phyloP scores from a whole-genome alignment of 345 rosid genomes.

The Citrus maxima region DNA sequence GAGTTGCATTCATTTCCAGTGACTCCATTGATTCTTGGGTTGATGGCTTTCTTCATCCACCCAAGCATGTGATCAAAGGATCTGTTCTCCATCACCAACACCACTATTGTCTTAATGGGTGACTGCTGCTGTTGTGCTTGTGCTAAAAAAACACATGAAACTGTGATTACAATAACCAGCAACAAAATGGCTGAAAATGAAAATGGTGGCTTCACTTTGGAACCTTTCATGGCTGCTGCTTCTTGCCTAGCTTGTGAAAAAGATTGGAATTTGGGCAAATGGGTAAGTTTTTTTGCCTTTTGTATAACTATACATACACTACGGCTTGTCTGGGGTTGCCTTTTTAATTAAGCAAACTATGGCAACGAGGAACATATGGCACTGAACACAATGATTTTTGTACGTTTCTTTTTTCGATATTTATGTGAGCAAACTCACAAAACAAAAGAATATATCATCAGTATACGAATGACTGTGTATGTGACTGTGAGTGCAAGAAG shows the following conservation, averaged over 20 bases:
- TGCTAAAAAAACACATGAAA: constrained; percentile 22
- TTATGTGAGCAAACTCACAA: background rate
- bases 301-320: background rate
- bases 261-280: background rate
- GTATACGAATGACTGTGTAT: no score
- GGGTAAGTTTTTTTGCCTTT: constrained; percentile 4
- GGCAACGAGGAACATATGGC: background rate
- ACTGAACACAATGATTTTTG: background rate
- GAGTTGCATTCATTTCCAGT: constrained; percentile 90
- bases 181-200: constrained; percentile 35
- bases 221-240: constrained; percentile 25
- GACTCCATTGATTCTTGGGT: constrained; percentile 77
- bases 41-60: constrained; percentile 84
- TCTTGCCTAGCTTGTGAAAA: background rate
- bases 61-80: constrained; percentile 93
- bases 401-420: background rate
- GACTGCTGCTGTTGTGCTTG: constrained; percentile 43
- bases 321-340: background rate
- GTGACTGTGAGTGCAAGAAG: background rate
- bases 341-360: background rate
- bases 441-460: background rate
- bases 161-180: constrained; percentile 38
- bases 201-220: constrained; percentile 25
- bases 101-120: constrained; percentile 79
- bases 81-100: constrained; percentile 84